These are phyloP conservation scores for Kwoniella newhampshirensis DNA, from an alignment of 768 basidiomycete genomes.

Conservation along the genomic window DNA sequence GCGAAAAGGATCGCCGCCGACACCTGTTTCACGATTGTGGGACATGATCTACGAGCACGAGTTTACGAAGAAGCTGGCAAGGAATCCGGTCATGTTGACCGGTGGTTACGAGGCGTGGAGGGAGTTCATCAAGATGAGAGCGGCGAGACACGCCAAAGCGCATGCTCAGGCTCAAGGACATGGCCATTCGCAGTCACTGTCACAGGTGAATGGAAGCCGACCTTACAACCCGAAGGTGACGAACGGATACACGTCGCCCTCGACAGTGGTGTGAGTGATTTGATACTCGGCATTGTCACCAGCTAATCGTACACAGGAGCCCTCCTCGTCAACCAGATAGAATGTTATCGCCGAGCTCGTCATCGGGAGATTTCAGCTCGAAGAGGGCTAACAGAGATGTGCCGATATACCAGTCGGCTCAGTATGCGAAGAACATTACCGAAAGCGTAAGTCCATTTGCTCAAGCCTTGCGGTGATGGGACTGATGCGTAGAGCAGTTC, in stretches of 20 bases:
- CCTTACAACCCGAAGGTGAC: constrained; percentile 6
- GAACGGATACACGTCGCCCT: constrained; percentile 12
- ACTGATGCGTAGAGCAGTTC: constrained; percentile 24
- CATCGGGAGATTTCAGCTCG: constrained; percentile 10
- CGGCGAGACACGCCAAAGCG: constrained; percentile 19
- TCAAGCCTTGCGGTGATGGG: background rate
- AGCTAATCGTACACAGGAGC: background rate
- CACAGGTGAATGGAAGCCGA: constrained; percentile 15
- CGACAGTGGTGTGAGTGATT: constrained; percentile 8
- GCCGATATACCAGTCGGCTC: constrained; percentile 47
- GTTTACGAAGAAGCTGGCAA: constrained; percentile 63
- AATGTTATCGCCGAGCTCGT: constrained; percentile 11
- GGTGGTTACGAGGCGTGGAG: constrained; percentile 86
- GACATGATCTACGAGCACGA: constrained; percentile 71
- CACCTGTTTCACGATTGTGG: constrained; percentile 64
- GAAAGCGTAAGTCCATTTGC: constrained; percentile 39
- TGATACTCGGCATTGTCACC: no score
- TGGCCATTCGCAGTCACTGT: constrained; percentile 1
- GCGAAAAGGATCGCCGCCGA: constrained; percentile 56
- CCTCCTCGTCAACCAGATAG: constrained; percentile 15
- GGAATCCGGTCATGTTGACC: constrained; percentile 76
- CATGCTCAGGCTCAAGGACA: constrained; percentile 15
- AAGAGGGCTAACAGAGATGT: constrained; percentile 44
- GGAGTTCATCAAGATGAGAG: constrained; percentile 57
- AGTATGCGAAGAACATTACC: constrained; percentile 45